A percentile compares a stretch with the other conserved stretches of the same genome.
Evolutionary conservation across 331 rosid genomes (phyloP).

Genomic region (Arachis monticola): DNA sequence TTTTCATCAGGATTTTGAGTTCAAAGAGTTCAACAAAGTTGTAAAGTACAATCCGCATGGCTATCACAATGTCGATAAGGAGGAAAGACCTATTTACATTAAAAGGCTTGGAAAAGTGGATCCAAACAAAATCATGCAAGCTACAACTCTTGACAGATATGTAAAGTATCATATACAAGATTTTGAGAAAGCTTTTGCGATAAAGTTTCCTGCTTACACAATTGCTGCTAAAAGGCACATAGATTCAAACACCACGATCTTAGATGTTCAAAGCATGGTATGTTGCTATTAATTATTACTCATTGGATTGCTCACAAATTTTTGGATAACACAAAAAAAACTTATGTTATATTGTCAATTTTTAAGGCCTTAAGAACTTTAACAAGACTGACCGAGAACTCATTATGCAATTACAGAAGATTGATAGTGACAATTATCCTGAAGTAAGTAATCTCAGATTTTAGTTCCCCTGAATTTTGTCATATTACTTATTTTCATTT

Average conservation of each 20-base stretch:
- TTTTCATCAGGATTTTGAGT: slow-evolving; percentile 79
- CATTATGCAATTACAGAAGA: no score
- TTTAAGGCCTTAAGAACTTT: no score
- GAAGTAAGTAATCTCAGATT: no score
- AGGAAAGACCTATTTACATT: slow-evolving; percentile 93
- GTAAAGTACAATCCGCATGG: slow-evolving; percentile 86
- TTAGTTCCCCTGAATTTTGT: no score
- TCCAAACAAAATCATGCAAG: slow-evolving; percentile 92
- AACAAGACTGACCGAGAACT: no score
- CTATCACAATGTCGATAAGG: slow-evolving; percentile 94
- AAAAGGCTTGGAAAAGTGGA: slow-evolving; percentile 96
- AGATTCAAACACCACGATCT: no score
- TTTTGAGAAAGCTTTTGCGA: slow-evolving; percentile 92
- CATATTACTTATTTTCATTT: slow-evolving; percentile 23
- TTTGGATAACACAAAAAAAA: background rate
- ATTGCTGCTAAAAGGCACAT: no score
- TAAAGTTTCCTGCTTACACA: no score
- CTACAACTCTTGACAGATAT: slow-evolving; percentile 89
- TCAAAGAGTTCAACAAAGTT: slow-evolving; percentile 28
- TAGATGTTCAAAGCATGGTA: slow-evolving; percentile 94
- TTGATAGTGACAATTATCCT: no score
- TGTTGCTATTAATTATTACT: slow-evolving; percentile 43
- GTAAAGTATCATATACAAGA: slow-evolving; percentile 84
- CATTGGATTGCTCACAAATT: slow-evolving; percentile 24
- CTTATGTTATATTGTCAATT: slow-evolving; percentile 33